Evolutionary conservation across 257 asterid genomes (phyloP).

Genomic region (Capsicum rhomboideum): DNA sequence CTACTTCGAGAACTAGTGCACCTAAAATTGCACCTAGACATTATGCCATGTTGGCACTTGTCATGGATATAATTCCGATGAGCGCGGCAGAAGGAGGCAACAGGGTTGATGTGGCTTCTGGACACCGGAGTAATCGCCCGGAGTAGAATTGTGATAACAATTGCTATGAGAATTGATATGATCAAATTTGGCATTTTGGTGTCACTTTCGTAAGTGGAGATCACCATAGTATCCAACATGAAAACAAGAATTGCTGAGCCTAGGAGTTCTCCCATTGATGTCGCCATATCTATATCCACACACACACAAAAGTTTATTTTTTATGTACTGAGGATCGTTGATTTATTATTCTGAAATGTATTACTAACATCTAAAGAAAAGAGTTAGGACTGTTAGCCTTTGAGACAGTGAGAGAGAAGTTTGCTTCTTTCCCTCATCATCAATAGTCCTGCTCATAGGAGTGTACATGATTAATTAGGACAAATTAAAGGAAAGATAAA

Average conservation of each 20-base stretch:
- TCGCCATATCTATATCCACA: slow-evolving; percentile 45
- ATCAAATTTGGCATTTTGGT: slow-evolving; percentile 5
- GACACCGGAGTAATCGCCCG: too few relatives aligned
- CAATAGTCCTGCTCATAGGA: neutral
- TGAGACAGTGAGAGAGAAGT: slow-evolving; percentile 19
- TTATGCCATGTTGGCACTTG: too few relatives aligned
- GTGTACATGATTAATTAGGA: neutral
- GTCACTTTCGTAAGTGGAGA: slow-evolving; percentile 40
- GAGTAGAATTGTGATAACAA: too few relatives aligned
- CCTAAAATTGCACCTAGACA: too few relatives aligned
- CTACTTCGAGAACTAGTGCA: too few relatives aligned
- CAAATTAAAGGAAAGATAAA: neutral
- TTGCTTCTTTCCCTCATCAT: slow-evolving; percentile 15
- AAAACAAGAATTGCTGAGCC: slow-evolving; percentile 66
- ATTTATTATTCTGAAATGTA: neutral
- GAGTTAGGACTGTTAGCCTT: slow-evolving; percentile 38
- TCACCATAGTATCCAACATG: slow-evolving; percentile 60
- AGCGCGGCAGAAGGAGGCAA: too few relatives aligned
- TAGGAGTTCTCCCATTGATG: slow-evolving; percentile 58
- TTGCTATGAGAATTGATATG: too few relatives aligned
- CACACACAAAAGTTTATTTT: neutral
- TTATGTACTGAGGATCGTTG: neutral
- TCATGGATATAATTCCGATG: too few relatives aligned
- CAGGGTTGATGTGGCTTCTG: too few relatives aligned
- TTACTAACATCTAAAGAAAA: slow-evolving; percentile 33